Percentiles rank a stretch among this genome's conserved stretches.
Evolutionary conservation across 306 rosid species (phyloP).

Genomic region (Dalbergia cultrata): DNA sequence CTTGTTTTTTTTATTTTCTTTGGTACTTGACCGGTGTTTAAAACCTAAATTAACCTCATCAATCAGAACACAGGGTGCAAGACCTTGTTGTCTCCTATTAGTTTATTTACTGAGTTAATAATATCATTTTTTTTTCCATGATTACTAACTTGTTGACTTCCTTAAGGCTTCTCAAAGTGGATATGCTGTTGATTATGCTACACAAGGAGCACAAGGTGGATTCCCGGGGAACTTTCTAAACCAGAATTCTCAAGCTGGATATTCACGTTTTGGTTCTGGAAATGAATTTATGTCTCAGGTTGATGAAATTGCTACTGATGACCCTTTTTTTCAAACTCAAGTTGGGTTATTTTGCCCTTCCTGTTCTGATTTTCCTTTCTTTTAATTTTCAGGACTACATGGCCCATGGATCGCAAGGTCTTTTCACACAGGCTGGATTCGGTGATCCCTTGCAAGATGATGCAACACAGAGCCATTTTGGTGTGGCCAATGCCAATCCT

Average conservation of each 20-base stretch:
- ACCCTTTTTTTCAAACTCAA: not conserved
- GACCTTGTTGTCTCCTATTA: conserved; percentile 6
- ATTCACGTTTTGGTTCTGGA: conserved; percentile 94
- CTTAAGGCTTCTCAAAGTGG: conserved; percentile 95
- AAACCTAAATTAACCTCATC: not conserved
- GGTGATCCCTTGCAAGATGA: conserved; percentile 95
- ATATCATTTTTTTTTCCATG: not conserved
- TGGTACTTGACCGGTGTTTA: not conserved
- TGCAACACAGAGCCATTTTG: conserved; percentile 81
- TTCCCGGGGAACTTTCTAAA: conserved; percentile 92
- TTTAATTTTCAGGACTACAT: conserved; percentile 79
- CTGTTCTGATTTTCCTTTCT: conserved; percentile 23
- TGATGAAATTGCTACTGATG: conserved; percentile 22
- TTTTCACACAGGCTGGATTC: conserved; percentile 93
- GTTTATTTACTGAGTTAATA: not conserved
- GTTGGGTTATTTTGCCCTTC: conserved; percentile 18
- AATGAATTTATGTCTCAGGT: conserved; percentile 99
- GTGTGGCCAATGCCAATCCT: conserved; percentile 77
- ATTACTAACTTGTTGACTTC: conserved; percentile 34
- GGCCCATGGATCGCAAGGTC: conserved; percentile 93
- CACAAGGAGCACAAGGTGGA: conserved; percentile 97
- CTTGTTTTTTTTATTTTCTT: not conserved
- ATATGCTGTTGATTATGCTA: conserved; percentile 87
- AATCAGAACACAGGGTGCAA: conserved; percentile 4
- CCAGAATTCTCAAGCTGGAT: conserved; percentile 96